A percentile compares a stretch with the other conserved stretches of the same genome.
Conservation (phyloP, 2,329 filamentous ascomycete genomes). For the Bipolaris oryzae region DNA sequence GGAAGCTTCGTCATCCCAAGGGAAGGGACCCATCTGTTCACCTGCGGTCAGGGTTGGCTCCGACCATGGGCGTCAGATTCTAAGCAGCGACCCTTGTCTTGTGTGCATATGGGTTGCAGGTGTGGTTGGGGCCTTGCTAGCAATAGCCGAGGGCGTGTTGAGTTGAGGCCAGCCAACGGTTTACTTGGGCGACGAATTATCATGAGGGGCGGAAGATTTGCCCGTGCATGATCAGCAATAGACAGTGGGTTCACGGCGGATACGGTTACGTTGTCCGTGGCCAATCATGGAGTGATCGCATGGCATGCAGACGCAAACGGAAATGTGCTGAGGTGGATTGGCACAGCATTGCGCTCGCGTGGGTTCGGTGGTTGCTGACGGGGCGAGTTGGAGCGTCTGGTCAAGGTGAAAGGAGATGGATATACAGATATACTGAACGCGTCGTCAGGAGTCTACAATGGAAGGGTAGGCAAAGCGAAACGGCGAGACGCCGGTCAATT, state of each 20-base stretch:
- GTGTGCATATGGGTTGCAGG: neutral
- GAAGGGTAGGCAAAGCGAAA: neutral
- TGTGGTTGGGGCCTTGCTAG: neutral
- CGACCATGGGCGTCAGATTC: constrained; percentile 2
- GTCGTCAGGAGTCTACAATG: neutral
- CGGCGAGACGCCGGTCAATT: neutral
- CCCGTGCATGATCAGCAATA: constrained; percentile 5
- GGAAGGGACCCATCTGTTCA: neutral
- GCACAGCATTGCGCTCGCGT: neutral
- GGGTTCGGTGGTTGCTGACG: neutral
- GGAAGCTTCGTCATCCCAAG: neutral
- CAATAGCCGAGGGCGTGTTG: neutral
- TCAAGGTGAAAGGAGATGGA: neutral
- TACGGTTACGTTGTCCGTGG: neutral
- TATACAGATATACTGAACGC: neutral
- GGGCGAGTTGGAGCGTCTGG: neutral
- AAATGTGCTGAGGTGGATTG: neutral
- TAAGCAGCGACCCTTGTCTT: neutral
- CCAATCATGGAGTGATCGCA: neutral
- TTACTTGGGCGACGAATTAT: neutral
- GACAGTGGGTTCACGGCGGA: neutral
- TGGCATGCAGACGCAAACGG: neutral
- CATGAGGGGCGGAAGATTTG: constrained; percentile 5
- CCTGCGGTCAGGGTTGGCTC: neutral
- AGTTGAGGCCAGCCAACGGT: constrained; percentile 1